These are phyloP conservation scores for Zygosaccharomyces bailii DNA, from an alignment of 805 yeast genomes.

Conservation along the genomic window DNA sequence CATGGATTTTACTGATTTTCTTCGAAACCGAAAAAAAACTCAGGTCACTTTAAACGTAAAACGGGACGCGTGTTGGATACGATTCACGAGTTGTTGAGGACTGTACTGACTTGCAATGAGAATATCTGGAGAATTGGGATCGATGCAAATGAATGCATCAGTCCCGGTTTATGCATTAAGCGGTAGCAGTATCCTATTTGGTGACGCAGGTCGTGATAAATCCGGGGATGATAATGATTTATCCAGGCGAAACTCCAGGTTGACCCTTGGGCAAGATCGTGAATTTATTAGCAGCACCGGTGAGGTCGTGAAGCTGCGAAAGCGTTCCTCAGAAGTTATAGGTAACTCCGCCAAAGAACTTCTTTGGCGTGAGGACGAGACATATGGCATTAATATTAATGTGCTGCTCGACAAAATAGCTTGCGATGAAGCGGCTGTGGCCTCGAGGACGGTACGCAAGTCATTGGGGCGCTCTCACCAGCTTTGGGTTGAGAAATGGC, in stretches of 20 bases:
- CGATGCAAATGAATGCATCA: background rate
- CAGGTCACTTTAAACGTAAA: conserved; percentile 4
- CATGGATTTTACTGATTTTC: conserved; percentile 1
- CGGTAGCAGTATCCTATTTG: conserved; percentile 4
- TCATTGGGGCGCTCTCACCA: conserved; percentile 6
- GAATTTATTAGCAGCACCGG: conserved; percentile 19
- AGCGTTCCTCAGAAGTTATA: conserved; percentile 1
- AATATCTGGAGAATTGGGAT: background rate
- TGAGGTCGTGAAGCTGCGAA: conserved; percentile 12
- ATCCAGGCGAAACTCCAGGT: background rate
- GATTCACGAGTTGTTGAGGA: background rate
- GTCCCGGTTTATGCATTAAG: background rate
- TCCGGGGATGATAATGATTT: background rate
- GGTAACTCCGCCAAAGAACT: background rate
- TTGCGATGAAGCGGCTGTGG: conserved; percentile 18
- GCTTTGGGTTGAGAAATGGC: conserved; percentile 62
- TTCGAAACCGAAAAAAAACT: conserved; percentile 2
- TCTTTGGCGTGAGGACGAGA: conserved; percentile 29
- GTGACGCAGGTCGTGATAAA: background rate
- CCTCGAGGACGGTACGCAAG: conserved; percentile 5
- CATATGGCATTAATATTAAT: conserved; percentile 41
- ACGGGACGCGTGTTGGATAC: background rate
- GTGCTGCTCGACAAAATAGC: conserved; percentile 37
- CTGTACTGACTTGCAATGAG: background rate
- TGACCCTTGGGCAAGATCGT: background rate